Evolutionary conservation across 352 stramenopile species (phyloP).

Genomic region (Globisporangium spinosum): DNA sequence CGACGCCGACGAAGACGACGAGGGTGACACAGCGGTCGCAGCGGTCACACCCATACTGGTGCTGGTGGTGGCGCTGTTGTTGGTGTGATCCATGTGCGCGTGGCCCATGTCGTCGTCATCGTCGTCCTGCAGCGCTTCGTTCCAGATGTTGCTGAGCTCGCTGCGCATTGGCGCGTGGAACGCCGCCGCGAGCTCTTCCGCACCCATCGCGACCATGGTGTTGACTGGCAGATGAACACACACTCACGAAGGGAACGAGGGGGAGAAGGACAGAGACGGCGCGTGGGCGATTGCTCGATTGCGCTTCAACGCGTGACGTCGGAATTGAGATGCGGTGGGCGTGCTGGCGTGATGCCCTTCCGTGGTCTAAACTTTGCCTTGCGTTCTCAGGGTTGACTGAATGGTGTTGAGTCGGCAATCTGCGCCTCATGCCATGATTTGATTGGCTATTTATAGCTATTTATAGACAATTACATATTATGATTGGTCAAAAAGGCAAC

Average conservation of each 20-base stretch:
- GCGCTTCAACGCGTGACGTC: constrained; percentile 2
- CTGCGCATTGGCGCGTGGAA: constrained; percentile 19
- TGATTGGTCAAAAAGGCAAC: background rate
- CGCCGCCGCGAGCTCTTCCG: constrained; percentile 8
- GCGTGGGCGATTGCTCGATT: background rate
- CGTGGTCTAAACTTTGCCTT: background rate
- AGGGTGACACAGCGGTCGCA: constrained; percentile 4
- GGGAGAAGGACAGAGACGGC: background rate
- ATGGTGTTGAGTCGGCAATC: background rate
- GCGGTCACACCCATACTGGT: background rate
- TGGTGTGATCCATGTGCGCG: background rate
- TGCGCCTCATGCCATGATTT: background rate
- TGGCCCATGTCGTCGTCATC: constrained; percentile 9
- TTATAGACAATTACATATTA: no score
- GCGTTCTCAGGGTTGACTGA: constrained; percentile 14
- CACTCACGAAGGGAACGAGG: background rate
- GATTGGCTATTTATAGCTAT: background rate
- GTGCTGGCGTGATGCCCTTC: background rate
- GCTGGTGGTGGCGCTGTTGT: background rate
- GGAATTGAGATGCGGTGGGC: background rate
- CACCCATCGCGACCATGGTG: constrained; percentile 4
- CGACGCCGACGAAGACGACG: constrained; percentile 7
- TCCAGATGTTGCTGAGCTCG: constrained; percentile 16
- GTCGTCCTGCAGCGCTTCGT: constrained; percentile 11
- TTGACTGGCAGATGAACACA: background rate